phyloP scores from a whole-genome alignment of 2,329 filamentous ascomycete genomes.

The Claviceps africana region DNA sequence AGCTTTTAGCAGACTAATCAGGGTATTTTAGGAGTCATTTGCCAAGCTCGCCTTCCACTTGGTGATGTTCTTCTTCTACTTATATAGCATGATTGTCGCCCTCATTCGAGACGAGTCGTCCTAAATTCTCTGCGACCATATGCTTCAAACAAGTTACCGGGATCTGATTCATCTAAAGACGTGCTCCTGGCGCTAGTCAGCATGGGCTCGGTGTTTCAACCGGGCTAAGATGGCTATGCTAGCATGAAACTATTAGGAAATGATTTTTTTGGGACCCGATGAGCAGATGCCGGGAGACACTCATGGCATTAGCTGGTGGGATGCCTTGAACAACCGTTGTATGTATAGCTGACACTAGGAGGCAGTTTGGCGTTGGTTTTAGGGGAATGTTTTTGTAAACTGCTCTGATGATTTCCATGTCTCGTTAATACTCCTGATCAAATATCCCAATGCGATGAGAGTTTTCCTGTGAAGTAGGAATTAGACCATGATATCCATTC shows the following conservation, averaged over 20 bases:
- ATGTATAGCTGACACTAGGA: slow-evolving; percentile 17
- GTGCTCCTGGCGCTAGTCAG: not conserved
- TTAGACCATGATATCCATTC: not conserved
- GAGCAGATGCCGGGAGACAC: slow-evolving; percentile 15
- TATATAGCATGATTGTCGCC: slow-evolving; percentile 97
- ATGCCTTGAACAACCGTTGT: slow-evolving; percentile 16
- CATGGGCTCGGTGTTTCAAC: not conserved
- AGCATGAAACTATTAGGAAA: not conserved
- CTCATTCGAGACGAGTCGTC: slow-evolving; percentile 89
- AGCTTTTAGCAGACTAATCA: slow-evolving; percentile 10
- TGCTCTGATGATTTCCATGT: not conserved
- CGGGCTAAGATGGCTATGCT: not conserved
- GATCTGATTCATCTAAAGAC: not conserved
- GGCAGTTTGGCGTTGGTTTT: slow-evolving; percentile 14
- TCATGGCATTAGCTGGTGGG: slow-evolving; percentile 14
- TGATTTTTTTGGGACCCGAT: slow-evolving; percentile 5
- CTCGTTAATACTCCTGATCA: not conserved
- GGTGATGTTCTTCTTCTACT: slow-evolving; percentile 99
- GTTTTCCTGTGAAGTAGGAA: not conserved
- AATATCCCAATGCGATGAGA: not conserved
- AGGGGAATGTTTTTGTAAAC: not conserved
- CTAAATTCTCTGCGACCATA: slow-evolving; percentile 31
- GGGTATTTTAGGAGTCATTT: slow-evolving; percentile 68
- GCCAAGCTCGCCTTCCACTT: slow-evolving; percentile 98
- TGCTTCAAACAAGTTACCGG: not conserved